These are phyloP conservation scores for Solanum hybrid DNA, from an alignment of 305 asterid species.

Conservation along the genomic window DNA sequence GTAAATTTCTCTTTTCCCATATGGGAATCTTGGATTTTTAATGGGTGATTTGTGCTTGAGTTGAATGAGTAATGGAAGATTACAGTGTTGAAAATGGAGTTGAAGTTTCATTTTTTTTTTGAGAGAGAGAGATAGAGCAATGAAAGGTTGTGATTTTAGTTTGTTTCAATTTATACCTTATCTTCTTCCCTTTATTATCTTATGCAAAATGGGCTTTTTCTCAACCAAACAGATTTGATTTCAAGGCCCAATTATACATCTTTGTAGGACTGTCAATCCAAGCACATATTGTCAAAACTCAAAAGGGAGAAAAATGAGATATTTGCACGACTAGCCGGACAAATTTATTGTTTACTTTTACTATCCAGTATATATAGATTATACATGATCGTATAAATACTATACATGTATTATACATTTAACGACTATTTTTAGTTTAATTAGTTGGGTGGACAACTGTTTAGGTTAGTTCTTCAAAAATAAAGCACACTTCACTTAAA, in stretches of 20 bases:
- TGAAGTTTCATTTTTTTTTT: background rate
- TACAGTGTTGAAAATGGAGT: background rate
- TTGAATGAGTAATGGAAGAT: slow-evolving; percentile 3
- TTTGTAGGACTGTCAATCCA: background rate
- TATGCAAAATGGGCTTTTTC: background rate
- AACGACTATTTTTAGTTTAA: background rate
- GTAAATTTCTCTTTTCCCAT: background rate
- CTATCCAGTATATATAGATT: background rate
- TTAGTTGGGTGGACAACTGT: background rate
- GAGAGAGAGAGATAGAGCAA: background rate
- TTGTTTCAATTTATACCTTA: background rate
- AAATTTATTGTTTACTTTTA: background rate
- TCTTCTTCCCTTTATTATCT: background rate
- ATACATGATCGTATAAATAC: background rate
- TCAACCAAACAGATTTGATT: background rate
- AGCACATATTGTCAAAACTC: background rate
- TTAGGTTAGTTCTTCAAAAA: background rate
- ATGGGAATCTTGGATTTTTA: background rate
- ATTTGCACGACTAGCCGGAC: background rate
- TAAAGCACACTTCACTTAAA: accelerated
- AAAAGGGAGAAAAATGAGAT: background rate
- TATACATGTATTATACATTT: background rate
- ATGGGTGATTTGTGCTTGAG: background rate
- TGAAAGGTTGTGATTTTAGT: background rate
- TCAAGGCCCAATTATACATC: background rate